Evolutionary conservation across 2,329 filamentous ascomycete species (phyloP), one percentile per base, ranked within the genome.

Genomic region (Colletotrichum eleusines): DNA sequence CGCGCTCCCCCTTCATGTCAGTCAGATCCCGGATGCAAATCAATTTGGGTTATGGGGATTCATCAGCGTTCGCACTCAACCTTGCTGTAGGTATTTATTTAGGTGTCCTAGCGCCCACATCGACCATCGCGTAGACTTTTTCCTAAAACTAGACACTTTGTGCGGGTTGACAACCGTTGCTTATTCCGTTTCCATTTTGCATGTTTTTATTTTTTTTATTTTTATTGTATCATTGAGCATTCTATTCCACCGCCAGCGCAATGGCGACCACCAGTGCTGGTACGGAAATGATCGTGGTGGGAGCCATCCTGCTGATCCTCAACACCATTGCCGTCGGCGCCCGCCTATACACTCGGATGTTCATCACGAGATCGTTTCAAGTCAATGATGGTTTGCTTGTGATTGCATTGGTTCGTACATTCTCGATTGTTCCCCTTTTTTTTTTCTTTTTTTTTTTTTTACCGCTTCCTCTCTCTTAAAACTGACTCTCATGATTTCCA

Each of bases 251-350:
- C 5, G 18, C 53, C 20, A 18, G 38, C 53, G 53, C 35, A 20
- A 69, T 69, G 67, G 63, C 54, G 55, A 61, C 42, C 38, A 8
- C 54, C 1, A 38, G 26, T 3, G 26, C 31, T 23, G 67, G 67
- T 31, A 42, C 42, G 48, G 48, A 38, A 9, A 26, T 66, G 63
- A 16, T 69, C 20, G 55, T 23, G 5, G 63, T 69, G 16, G 67
- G 67, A 11, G 67, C 54, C 16, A 42, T 69, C 16, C 31, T 66
- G 6, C 16, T 66, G 55, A 16, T 66, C 16, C 23, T 66, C 26
- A 69, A 66, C 55, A 69, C 67, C 7, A 16, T 69, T 20, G 55
- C 66, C 38, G 67, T 69, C 26, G 63, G 63, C 26, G 63, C 66
- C 23, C 67, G 67, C 1, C 6, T 69, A n/a, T 69, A 66, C 18